Evolutionary conservation across 345 rosid species (phyloP).

Genomic region (Clausena lansium): DNA sequence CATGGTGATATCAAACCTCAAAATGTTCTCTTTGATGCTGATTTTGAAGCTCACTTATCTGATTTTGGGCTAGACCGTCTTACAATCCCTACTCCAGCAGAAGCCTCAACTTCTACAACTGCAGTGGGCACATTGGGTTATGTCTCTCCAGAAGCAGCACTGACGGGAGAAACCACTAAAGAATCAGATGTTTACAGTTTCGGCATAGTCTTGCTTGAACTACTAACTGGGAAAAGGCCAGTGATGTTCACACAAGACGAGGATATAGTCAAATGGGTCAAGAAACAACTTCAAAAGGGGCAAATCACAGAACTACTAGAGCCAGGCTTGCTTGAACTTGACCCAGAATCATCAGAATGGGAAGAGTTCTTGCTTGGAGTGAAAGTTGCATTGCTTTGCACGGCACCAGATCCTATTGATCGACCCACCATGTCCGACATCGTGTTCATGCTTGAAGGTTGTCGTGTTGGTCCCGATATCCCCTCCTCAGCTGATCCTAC

Average conservation of each 20-base stretch:
- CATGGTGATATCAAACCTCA: slow-evolving; percentile 96
- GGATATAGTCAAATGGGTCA: slow-evolving; percentile 97
- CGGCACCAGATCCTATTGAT: slow-evolving; percentile 83
- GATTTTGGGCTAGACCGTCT: slow-evolving; percentile 82
- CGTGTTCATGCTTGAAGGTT: slow-evolving; percentile 98
- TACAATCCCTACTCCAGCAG: slow-evolving; percentile 44
- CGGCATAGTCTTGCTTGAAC: slow-evolving; percentile 86
- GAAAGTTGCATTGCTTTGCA: slow-evolving; percentile 90
- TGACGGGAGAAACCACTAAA: slow-evolving; percentile 57
- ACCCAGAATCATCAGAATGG: slow-evolving; percentile 98
- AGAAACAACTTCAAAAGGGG: slow-evolving; percentile 86
- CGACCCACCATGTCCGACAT: slow-evolving; percentile 85
- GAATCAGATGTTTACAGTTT: slow-evolving; percentile 92
- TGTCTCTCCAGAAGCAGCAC: slow-evolving; percentile 69
- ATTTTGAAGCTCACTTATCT: slow-evolving; percentile 92
- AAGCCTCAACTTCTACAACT: slow-evolving; percentile 57
- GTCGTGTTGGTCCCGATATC: slow-evolving; percentile 84
- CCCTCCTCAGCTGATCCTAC: slow-evolving; percentile 87
- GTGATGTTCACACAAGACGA: slow-evolving; percentile 95
- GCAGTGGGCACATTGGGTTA: slow-evolving; percentile 75
- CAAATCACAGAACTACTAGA: slow-evolving; percentile 81
- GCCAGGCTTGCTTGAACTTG: slow-evolving; percentile 88
- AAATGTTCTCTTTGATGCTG: slow-evolving; percentile 87
- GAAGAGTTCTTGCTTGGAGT: slow-evolving; percentile 93
- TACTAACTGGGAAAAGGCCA: slow-evolving; percentile 84